Conservation (phyloP, 768 basidiomycete species). For the Rhodotorula diobovata region DNA sequence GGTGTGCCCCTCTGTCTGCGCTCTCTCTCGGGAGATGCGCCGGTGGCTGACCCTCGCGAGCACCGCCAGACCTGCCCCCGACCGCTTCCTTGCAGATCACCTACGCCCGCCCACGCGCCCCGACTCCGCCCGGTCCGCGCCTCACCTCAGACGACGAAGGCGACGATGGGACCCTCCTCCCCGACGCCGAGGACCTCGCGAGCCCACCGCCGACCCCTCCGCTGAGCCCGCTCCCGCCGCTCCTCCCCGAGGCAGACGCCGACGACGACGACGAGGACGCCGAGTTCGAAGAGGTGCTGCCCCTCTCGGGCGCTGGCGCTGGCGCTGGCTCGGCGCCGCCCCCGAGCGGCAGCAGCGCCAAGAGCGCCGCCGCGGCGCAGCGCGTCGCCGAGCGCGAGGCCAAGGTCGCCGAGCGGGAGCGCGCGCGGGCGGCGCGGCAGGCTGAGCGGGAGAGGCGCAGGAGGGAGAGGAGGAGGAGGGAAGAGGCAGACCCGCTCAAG, state of each 20-base stretch:
- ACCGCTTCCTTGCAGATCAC: neutral
- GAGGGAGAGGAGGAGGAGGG: conserved; percentile 5
- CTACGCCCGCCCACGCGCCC: conserved; percentile 2
- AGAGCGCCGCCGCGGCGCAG: neutral
- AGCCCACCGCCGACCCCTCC: conserved; percentile 16
- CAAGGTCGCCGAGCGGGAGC: neutral
- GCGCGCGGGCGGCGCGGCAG: neutral
- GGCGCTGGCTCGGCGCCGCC: neutral
- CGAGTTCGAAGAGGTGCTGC: conserved; percentile 27
- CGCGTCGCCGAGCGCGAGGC: neutral
- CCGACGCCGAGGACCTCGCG: neutral
- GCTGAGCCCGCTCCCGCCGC: neutral
- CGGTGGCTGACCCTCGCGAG: neutral
- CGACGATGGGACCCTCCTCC: neutral
- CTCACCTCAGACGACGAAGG: conserved; percentile 20
- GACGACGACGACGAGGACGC: conserved; percentile 20
- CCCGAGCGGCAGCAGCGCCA: neutral
- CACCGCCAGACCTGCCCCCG: neutral
- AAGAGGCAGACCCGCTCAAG: conserved; percentile 14
- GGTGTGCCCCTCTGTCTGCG: neutral
- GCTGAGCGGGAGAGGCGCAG: conserved; percentile 1
- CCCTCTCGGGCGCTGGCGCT: neutral
- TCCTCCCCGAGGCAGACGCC: neutral
- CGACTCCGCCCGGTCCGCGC: neutral
- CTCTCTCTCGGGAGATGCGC: no score